These are phyloP conservation scores for Fusarium zealandicum DNA, from an alignment of 2,329 filamentous ascomycete genomes.

Conservation along the genomic window DNA sequence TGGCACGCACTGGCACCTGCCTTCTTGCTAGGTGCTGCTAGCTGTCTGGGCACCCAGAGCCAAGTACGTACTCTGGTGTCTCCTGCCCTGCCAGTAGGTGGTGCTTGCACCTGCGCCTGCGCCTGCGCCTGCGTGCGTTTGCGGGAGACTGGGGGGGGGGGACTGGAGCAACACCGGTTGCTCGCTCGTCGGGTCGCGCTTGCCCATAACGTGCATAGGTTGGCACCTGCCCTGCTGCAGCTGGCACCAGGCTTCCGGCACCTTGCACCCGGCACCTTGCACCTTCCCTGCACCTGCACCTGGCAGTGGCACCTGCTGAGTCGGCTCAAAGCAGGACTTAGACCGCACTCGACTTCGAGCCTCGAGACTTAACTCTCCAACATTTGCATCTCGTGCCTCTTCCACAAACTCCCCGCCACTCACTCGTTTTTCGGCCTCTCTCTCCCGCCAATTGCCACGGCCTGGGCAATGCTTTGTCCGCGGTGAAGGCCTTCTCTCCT, in stretches of 20 bases:
- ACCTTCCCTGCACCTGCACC: constrained; percentile 31
- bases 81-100: background rate
- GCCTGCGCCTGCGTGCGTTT: constrained; percentile 17
- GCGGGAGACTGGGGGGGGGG: constrained; percentile 21
- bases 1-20: constrained; percentile 21
- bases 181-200: constrained; percentile 34
- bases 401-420: constrained; percentile 33
- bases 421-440: constrained; percentile 35
- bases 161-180: constrained; percentile 25
- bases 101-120: constrained; percentile 16
- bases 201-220: constrained; percentile 32
- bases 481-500: constrained; percentile 44
- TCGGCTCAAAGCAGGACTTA: constrained; percentile 41
- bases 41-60: background rate
- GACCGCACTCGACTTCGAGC: constrained; percentile 41
- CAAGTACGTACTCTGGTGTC: background rate
- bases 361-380: constrained; percentile 39
- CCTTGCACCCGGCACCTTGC: constrained; percentile 34
- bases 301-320: constrained; percentile 39
- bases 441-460: constrained; percentile 46
- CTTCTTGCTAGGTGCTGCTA: constrained; percentile 11
- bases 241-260: constrained; percentile 36
- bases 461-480: constrained; percentile 50
- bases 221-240: constrained; percentile 36
- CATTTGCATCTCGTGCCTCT: constrained; percentile 40